phyloP scores from a whole-genome alignment of 2,329 filamentous ascomycete species.

The Saccharata proteae region DNA sequence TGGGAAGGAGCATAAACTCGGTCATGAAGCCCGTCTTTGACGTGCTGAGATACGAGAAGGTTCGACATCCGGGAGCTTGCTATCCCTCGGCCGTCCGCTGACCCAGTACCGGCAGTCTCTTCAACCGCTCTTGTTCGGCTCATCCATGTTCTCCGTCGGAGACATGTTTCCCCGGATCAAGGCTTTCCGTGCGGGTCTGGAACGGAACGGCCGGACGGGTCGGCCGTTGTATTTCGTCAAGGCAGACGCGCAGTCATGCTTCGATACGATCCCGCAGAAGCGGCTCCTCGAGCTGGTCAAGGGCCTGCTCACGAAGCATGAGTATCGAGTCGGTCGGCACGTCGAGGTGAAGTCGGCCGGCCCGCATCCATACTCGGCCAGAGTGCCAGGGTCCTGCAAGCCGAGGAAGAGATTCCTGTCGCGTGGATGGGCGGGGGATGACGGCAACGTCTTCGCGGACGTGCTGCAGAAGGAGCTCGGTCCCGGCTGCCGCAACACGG shows the following conservation, averaged over 20 bases:
- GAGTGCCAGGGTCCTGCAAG: conserved; percentile 12
- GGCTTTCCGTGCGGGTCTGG: conserved; percentile 47
- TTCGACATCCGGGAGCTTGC: conserved; percentile 20
- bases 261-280: conserved; percentile 85
- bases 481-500: conserved; percentile 44
- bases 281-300: conserved; percentile 57
- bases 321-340: conserved; percentile 64
- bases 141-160: conserved; percentile 67
- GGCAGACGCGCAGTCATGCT: conserved; percentile 81
- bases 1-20: conserved; percentile 56
- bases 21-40: conserved; percentile 63
- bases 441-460: conserved; percentile 16
- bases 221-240: conserved; percentile 72
- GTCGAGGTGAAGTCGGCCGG: conserved; percentile 51
- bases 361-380: conserved; percentile 17
- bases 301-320: conserved; percentile 40
- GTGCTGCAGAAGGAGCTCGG: background rate
- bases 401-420: conserved; percentile 29
- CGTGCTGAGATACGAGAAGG: conserved; percentile 68
- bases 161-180: conserved; percentile 69
- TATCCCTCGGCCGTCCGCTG: background rate
- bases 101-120: conserved; percentile 13
- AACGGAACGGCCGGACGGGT: conserved; percentile 19
- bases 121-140: conserved; percentile 52
- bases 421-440: conserved; percentile 21